Evolutionary conservation across 2,329 filamentous ascomycete genomes (phyloP).

Genomic region (Scytalidium lignicola): DNA sequence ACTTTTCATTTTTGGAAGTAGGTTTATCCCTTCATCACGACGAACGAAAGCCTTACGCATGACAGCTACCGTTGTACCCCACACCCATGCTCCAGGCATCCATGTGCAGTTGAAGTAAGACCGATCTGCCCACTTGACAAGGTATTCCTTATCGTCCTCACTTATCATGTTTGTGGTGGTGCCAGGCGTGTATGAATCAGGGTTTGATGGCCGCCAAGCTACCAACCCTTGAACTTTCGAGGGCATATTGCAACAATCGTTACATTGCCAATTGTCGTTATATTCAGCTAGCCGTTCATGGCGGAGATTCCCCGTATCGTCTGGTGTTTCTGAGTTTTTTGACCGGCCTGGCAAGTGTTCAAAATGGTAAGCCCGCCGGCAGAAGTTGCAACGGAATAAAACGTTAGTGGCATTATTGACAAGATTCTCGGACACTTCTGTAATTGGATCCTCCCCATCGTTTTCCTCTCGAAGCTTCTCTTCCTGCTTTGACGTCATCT

Average conservation of each 20-base stretch:
- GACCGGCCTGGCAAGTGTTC: slow-evolving; percentile 63
- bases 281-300: slow-evolving; percentile 68
- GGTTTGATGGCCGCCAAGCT: slow-evolving; percentile 74
- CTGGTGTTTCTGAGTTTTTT: slow-evolving; percentile 28
- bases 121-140: slow-evolving; percentile 78
- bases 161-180: slow-evolving; percentile 49
- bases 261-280: slow-evolving; percentile 70
- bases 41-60: slow-evolving; percentile 77
- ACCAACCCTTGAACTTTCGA: slow-evolving; percentile 73
- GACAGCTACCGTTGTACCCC: slow-evolving; percentile 54
- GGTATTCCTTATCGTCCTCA: slow-evolving; percentile 83
- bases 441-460: slow-evolving; percentile 70
- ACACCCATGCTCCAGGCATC: slow-evolving; percentile 88
- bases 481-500: slow-evolving; percentile 72
- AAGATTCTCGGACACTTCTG: slow-evolving; percentile 52
- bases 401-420: slow-evolving; percentile 73
- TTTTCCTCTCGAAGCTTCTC: slow-evolving; percentile 79
- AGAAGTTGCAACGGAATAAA: slow-evolving; percentile 76
- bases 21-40: slow-evolving; percentile 53
- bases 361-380: slow-evolving; percentile 76
- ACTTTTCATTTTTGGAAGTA: slow-evolving; percentile 61
- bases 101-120: slow-evolving; percentile 82
- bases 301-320: slow-evolving; percentile 44
- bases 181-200: slow-evolving; percentile 48
- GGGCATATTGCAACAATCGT: slow-evolving; percentile 62